Percentiles rank a stretch among this genome's conserved stretches.
phyloP scores from a whole-genome alignment of 257 asterid genomes.

The Penstemon davidsonii region DNA sequence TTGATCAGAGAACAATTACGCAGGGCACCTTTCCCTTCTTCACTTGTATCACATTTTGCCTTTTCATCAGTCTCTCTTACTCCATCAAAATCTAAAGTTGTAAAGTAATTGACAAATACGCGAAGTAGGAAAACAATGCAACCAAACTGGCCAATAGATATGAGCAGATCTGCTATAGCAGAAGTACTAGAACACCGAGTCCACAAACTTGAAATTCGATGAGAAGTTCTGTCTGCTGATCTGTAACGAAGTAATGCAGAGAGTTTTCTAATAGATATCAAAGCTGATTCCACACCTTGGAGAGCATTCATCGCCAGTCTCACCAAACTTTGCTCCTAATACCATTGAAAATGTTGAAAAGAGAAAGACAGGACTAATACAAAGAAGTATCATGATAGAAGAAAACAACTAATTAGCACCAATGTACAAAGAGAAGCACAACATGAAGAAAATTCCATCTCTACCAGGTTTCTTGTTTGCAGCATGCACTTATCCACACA shows the following conservation, averaged over 20 bases:
- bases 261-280: slow-evolving; percentile 61
- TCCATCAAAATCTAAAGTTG: slow-evolving; percentile 43
- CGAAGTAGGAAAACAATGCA: slow-evolving; percentile 68
- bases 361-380: slow-evolving; percentile 18
- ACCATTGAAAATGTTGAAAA: slow-evolving; percentile 28
- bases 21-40: slow-evolving; percentile 29
- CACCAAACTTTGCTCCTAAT: slow-evolving; percentile 91
- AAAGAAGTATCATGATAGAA: not conserved
- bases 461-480: slow-evolving; percentile 10
- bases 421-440: not conserved
- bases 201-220: slow-evolving; percentile 78
- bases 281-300: slow-evolving; percentile 84
- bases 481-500: not conserved
- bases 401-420: slow-evolving; percentile 7
- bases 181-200: slow-evolving; percentile 72
- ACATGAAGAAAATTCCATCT: slow-evolving; percentile 3
- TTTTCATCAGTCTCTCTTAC: slow-evolving; percentile 34
- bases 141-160: slow-evolving; percentile 79
- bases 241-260: slow-evolving; percentile 57
- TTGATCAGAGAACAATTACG: slow-evolving; percentile 57
- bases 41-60: slow-evolving; percentile 30
- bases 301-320: slow-evolving; percentile 85
- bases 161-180: slow-evolving; percentile 75
- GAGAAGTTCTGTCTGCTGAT: slow-evolving; percentile 83
- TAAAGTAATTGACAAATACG: slow-evolving; percentile 64